Base-by-base conservation (phyloP, 768 basidiomycete genomes). In the Boletus edulis region DNA sequence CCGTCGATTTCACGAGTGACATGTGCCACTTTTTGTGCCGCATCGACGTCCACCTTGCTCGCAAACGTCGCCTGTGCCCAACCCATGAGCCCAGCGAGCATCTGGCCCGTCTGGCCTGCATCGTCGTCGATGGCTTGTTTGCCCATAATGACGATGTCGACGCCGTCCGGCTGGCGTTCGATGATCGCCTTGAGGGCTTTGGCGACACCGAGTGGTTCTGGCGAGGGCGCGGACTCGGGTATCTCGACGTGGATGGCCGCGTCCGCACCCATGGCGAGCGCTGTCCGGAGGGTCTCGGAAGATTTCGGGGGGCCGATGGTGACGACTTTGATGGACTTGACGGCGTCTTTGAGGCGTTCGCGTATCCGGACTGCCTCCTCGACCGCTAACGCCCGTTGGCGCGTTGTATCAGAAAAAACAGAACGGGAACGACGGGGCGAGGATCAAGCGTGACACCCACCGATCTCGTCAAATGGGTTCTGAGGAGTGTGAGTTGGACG, bases 381-480 rank as follows among this genome's bases (percentile, higher is more conserved):
- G 51, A 99, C 89, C 52, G 96, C 96, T 95, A 15, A 1, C 20
- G 54, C 34, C 32, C 10, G 47, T 58, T 29, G 27, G 35, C 15
- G 6, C 15, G 35, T 15, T 37, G 13, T 37, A 15, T 37, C 13
- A 37, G 35, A 37, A 17, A 39, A 39, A 39, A 34, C n/a, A 47
- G 51, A 29, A 5, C 37, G 1, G 6, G 48, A 4, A 15, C 6
- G 35, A 18, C 11, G 13, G 13, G 12, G 9, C 11, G 27, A 39
- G 20, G n/a, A 14, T 14, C 43, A 24, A 38, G 7, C 14, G 14
- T 14, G 13, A 55, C 58, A n/a, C 27, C 1, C 52, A 94, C 94
- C 96, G 67, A 98, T 98, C 75, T 99, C 97, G 70, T 98, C 96
- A 66, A 98, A 98, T 0, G 97, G 96, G 73, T 98, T 98, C 95